phyloP scores from a whole-genome alignment of 2,329 filamentous ascomycete species.

The Penicillium sclerotigenum region DNA sequence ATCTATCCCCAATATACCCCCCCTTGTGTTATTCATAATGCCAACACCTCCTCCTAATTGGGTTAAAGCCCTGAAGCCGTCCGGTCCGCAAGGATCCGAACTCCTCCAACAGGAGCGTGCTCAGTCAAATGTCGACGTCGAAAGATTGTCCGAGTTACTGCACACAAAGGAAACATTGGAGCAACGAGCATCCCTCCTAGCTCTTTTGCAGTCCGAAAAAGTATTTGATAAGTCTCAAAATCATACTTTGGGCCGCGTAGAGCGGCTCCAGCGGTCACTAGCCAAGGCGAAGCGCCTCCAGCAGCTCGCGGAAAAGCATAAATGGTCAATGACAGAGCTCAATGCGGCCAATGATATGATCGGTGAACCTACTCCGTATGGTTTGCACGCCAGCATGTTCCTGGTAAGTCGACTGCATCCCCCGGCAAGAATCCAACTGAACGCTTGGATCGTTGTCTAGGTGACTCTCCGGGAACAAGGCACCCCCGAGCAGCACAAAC shows the following conservation, averaged over 20 bases:
- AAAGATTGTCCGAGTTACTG: constrained; percentile 65
- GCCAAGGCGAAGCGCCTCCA: constrained; percentile 68
- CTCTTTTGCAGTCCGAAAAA: constrained; percentile 63
- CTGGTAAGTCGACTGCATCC: constrained; percentile 44
- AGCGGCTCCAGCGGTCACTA: constrained; percentile 66
- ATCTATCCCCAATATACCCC: background rate
- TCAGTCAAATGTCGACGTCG: constrained; percentile 64
- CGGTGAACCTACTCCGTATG: constrained; percentile 70
- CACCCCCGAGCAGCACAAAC: constrained; percentile 68
- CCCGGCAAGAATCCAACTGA: constrained; percentile 7
- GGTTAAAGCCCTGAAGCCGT: constrained; percentile 65
- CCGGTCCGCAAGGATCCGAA: constrained; percentile 65
- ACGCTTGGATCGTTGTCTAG: constrained; percentile 32
- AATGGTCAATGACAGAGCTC: constrained; percentile 65
- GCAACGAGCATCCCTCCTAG: constrained; percentile 58
- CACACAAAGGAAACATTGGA: constrained; percentile 65
- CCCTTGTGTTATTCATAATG: constrained; percentile 22
- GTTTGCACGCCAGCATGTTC: constrained; percentile 69
- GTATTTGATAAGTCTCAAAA: constrained; percentile 77
- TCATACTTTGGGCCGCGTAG: constrained; percentile 68
- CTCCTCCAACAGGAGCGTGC: constrained; percentile 67
- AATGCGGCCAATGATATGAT: constrained; percentile 64
- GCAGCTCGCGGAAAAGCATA: constrained; percentile 63
- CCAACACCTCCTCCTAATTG: constrained; percentile 54
- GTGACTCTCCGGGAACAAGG: constrained; percentile 69